These are phyloP conservation scores for Candida namnaoensis DNA, from an alignment of 805 yeast species.

Conservation along the genomic window DNA sequence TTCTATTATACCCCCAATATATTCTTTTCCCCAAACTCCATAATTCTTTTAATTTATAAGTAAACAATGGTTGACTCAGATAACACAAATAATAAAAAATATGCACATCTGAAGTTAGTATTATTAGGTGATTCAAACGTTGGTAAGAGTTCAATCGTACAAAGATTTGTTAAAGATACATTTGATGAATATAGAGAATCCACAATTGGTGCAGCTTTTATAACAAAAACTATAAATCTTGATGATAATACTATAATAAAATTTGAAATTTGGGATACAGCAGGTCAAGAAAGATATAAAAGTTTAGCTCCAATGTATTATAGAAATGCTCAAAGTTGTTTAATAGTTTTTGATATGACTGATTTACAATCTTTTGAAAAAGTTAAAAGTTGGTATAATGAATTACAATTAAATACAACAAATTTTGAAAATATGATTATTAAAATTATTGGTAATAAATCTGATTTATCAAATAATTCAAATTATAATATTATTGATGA, in stretches of 20 bases:
- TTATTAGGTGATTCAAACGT: slow-evolving; percentile 96
- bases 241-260: slow-evolving; percentile 32
- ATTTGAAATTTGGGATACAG: slow-evolving; percentile 73
- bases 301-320: slow-evolving; percentile 80
- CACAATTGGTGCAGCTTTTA: slow-evolving; percentile 98
- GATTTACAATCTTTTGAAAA: slow-evolving; percentile 62
- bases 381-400: slow-evolving; percentile 89
- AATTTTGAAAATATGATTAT: slow-evolving; percentile 57
- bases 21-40: too few relatives aligned
- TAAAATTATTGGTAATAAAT: slow-evolving; percentile 82
- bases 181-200: slow-evolving; percentile 80
- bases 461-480: slow-evolving; percentile 37
- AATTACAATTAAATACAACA: slow-evolving; percentile 76
- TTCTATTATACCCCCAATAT: too few relatives aligned
- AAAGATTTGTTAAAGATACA: slow-evolving; percentile 63
- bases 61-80: not conserved
- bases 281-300: slow-evolving; percentile 88
- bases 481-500: slow-evolving; percentile 15
- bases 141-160: slow-evolving; percentile 83
- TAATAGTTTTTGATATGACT: slow-evolving; percentile 81
- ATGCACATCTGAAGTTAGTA: slow-evolving; percentile 55
- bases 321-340: slow-evolving; percentile 73
- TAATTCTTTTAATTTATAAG: too few relatives aligned
- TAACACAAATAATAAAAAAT: not conserved
- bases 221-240: slow-evolving; percentile 64